Conservation (phyloP, 257 asterid species). For the Petunia secreta region DNA sequence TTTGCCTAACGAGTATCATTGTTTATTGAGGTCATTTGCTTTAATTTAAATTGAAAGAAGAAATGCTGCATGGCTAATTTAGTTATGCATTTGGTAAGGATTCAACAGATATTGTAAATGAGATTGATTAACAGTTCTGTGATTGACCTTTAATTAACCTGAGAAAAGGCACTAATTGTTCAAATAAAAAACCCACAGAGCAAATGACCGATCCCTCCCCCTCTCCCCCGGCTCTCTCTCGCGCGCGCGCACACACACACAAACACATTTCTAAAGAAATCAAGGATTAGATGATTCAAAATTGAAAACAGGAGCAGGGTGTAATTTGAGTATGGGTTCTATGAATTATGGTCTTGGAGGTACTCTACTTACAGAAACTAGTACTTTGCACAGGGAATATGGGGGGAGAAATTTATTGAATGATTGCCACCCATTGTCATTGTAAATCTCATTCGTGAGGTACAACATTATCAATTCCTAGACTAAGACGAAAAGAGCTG, state of each 20-base stretch:
- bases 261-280: neutral
- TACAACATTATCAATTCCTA: slow-evolving; percentile 18
- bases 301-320: neutral
- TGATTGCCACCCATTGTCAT: slow-evolving; percentile 10
- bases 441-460: neutral
- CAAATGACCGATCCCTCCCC: no score
- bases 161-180: neutral
- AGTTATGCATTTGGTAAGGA: slow-evolving; percentile 5
- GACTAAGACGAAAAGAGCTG: neutral
- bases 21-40: slow-evolving; percentile 6
- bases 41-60: slow-evolving; percentile 15
- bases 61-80: neutral
- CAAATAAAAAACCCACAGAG: neutral
- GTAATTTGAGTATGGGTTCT: neutral
- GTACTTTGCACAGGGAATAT: slow-evolving; percentile 1
- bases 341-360: neutral
- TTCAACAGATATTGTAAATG: neutral
- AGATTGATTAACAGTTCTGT: neutral
- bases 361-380: neutral
- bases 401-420: neutral
- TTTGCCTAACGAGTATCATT: neutral
- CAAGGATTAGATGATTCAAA: neutral
- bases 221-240: no score
- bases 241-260: no score
- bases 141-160: neutral